phyloP scores from a whole-genome alignment of 2,329 filamentous ascomycete genomes.

The Geosmithia morbida region DNA sequence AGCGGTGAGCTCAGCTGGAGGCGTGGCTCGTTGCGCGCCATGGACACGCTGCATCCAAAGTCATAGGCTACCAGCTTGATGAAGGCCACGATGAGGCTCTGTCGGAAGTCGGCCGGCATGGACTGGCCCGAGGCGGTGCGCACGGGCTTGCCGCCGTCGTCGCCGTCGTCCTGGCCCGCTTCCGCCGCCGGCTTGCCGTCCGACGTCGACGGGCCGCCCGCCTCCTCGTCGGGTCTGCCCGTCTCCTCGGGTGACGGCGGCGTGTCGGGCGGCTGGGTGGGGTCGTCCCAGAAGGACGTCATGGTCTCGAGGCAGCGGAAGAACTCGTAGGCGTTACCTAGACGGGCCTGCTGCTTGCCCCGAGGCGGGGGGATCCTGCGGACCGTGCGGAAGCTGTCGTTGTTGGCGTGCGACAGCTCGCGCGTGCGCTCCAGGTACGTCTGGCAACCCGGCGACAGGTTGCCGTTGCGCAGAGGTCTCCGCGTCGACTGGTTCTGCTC shows the following conservation, averaged over 20 bases:
- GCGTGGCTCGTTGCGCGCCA: conserved; percentile 42
- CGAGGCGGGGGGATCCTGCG: conserved; percentile 39
- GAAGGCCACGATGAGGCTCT: conserved; percentile 42
- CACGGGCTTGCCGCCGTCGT: conserved; percentile 6
- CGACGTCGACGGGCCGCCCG: neutral
- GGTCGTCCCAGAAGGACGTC: conserved; percentile 48
- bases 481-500: conserved; percentile 32
- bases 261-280: conserved; percentile 22
- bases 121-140: conserved; percentile 35
- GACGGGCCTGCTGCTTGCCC: conserved; percentile 36
- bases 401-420: conserved; percentile 41
- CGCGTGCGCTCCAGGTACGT: conserved; percentile 42
- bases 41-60: conserved; percentile 46
- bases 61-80: conserved; percentile 52
- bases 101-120: conserved; percentile 44
- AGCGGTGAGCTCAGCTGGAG: conserved; percentile 33
- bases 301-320: conserved; percentile 47
- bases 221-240: conserved; percentile 5
- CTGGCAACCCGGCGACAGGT: conserved; percentile 39
- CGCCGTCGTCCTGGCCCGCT: conserved; percentile 2
- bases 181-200: neutral
- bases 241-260: conserved; percentile 17
- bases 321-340: conserved; percentile 53
- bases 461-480: conserved; percentile 34
- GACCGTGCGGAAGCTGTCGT: conserved; percentile 45